phyloP scores from a whole-genome alignment of 768 basidiomycete genomes.

The Trametes coccinea region DNA sequence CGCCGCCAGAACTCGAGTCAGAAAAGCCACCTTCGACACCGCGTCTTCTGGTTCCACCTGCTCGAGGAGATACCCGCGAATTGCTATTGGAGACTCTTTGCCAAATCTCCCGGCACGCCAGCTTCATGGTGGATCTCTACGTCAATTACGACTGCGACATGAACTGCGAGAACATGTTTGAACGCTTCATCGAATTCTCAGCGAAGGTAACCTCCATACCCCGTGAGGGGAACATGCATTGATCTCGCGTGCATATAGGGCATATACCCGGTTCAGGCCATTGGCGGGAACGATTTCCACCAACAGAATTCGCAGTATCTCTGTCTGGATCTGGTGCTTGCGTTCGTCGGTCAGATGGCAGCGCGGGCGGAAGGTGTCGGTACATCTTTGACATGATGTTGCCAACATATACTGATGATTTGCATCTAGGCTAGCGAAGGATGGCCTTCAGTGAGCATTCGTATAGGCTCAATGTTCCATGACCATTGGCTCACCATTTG shows the following conservation, averaged over 20 bases:
- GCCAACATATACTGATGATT: not conserved
- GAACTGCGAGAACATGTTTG: constrained; percentile 95
- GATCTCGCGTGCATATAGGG: constrained; percentile 46
- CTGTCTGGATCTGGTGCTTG: constrained; percentile 84
- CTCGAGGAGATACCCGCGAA: constrained; percentile 84
- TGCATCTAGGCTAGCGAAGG: constrained; percentile 36
- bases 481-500: not conserved
- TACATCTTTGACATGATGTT: constrained; percentile 16
- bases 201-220: constrained; percentile 62
- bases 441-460: constrained; percentile 63
- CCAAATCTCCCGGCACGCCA: constrained; percentile 78
- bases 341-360: constrained; percentile 88
- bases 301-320: constrained; percentile 81
- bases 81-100: constrained; percentile 86
- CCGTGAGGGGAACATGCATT: not conserved
- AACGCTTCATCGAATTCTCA: constrained; percentile 83
- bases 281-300: constrained; percentile 58
- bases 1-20: constrained; percentile 23
- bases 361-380: constrained; percentile 54
- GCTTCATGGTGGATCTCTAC: constrained; percentile 95
- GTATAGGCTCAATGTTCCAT: not conserved
- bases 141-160: constrained; percentile 96
- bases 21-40: constrained; percentile 36
- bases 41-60: constrained; percentile 67
- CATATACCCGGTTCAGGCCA: constrained; percentile 70